phyloP scores from a whole-genome alignment of 257 asterid species.

The Rehmannia glutinosa region DNA sequence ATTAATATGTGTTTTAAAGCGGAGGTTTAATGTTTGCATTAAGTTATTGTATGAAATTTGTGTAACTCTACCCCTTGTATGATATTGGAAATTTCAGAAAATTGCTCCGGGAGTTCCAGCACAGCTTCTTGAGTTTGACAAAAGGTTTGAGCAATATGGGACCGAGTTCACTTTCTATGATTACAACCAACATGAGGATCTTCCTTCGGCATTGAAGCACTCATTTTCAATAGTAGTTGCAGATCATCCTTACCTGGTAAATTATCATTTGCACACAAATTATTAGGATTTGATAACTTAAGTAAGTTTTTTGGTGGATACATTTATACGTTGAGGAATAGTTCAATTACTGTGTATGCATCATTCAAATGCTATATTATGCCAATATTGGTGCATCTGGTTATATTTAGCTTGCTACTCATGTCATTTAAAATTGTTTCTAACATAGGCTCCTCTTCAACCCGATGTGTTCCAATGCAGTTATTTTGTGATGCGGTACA shows the following conservation, averaged over 20 bases:
- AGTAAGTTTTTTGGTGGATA: neutral
- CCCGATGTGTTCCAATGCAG: too few relatives aligned
- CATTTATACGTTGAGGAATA: neutral
- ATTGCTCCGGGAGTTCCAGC: slow-evolving; percentile 49
- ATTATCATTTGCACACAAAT: neutral
- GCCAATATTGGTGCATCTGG: too few relatives aligned
- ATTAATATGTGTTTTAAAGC: too few relatives aligned
- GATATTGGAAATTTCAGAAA: slow-evolving; percentile 48
- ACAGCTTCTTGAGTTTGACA: slow-evolving; percentile 84
- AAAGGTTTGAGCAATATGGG: slow-evolving; percentile 77
- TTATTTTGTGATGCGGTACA: too few relatives aligned
- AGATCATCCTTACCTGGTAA: slow-evolving; percentile 98
- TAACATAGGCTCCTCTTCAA: too few relatives aligned
- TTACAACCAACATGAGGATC: slow-evolving; percentile 67
- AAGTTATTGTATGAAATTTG: too few relatives aligned
- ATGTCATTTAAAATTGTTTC: too few relatives aligned
- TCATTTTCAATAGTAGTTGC: slow-evolving; percentile 72
- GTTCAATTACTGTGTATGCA: too few relatives aligned
- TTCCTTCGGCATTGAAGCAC: slow-evolving; percentile 63
- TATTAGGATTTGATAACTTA: neutral
- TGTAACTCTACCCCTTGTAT: neutral
- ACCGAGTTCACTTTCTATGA: slow-evolving; percentile 85
- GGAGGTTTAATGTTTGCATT: too few relatives aligned
- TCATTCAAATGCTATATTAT: too few relatives aligned
- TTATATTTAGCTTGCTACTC: too few relatives aligned